A percentile compares a stretch with the other conserved stretches of the same genome.
These are phyloP conservation scores for Crithidia sp. DNA, from an alignment of 208 protist genomes.

Conservation along the genomic window DNA sequence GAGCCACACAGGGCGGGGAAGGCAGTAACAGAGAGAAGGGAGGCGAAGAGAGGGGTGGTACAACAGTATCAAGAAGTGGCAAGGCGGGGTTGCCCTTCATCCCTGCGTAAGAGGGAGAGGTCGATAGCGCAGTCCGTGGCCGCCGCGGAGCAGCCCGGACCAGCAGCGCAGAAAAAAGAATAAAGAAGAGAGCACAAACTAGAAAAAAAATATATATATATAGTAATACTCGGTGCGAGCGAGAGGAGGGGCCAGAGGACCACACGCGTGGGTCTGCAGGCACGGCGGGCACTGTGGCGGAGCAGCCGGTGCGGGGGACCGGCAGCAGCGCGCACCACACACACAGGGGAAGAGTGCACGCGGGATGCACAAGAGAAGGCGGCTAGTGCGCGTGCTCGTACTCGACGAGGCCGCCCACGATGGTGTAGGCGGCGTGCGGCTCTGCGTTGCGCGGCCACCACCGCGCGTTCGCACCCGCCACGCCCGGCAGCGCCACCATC, in stretches of 20 bases:
- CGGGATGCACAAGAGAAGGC: background rate
- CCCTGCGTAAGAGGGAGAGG: background rate
- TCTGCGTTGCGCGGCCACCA: conserved; percentile 49
- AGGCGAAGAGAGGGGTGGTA: background rate
- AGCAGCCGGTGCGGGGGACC: no score
- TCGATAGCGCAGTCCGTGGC: background rate
- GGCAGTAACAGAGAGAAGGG: background rate
- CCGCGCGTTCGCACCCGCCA: conserved; percentile 25
- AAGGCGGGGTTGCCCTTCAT: background rate
- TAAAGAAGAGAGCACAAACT: background rate
- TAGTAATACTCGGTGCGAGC: background rate
- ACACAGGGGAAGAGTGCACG: background rate
- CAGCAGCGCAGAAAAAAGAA: background rate
- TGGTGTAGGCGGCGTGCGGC: conserved; percentile 49
- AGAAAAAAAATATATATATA: background rate
- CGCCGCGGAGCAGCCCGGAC: background rate
- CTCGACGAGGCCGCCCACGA: conserved; percentile 60
- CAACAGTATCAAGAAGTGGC: background rate
- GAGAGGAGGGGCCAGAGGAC: background rate
- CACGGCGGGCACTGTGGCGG: background rate
- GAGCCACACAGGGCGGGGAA: background rate
- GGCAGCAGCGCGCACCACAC: no score
- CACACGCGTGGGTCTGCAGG: background rate
- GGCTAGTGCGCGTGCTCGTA: conserved; percentile 33
- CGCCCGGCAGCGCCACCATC: conserved; percentile 28